Evolutionary conservation across 106 monocot species (phyloP).

Genomic region (Allium cepa): DNA sequence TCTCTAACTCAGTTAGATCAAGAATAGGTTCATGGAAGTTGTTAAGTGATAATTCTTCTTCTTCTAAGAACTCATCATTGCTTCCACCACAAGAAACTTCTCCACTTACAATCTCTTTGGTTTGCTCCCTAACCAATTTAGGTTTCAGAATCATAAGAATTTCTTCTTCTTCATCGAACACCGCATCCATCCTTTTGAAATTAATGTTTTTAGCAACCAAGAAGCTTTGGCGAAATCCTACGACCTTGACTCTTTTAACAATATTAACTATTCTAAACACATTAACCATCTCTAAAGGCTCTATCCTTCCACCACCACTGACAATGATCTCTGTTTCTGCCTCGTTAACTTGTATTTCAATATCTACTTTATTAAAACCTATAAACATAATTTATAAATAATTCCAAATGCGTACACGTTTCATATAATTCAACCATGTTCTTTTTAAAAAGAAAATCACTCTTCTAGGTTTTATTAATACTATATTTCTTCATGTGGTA

Average conservation of each 20-base stretch:
- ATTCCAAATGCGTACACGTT: too few relatives aligned
- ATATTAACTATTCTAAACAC: constrained; percentile 20
- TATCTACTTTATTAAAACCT: constrained; percentile 42
- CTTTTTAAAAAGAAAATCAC: not conserved
- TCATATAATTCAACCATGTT: not conserved
- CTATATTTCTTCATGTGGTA: too few relatives aligned
- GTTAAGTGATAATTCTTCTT: not conserved
- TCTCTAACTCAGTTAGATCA: not conserved
- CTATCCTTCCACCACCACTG: constrained; percentile 18
- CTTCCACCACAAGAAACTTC: not conserved
- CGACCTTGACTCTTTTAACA: constrained; percentile 5
- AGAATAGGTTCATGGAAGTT: not conserved
- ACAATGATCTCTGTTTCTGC: constrained; percentile 17
- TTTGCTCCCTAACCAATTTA: constrained; percentile 13
- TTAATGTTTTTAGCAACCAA: constrained; percentile 22
- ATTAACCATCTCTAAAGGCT: constrained; percentile 12
- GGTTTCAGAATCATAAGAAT: constrained; percentile 28
- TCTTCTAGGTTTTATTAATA: too few relatives aligned
- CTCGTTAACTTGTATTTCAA: constrained; percentile 27
- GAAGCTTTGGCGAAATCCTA: constrained; percentile 29
- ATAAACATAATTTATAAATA: too few relatives aligned
- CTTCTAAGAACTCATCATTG: not conserved
- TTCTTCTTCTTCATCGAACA: constrained; percentile 31
- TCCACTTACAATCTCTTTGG: constrained; percentile 9
- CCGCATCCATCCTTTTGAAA: constrained; percentile 27